phyloP scores from a whole-genome alignment of 176 grass and related monocot genomes.

The Hyparrhenia diplandra region DNA sequence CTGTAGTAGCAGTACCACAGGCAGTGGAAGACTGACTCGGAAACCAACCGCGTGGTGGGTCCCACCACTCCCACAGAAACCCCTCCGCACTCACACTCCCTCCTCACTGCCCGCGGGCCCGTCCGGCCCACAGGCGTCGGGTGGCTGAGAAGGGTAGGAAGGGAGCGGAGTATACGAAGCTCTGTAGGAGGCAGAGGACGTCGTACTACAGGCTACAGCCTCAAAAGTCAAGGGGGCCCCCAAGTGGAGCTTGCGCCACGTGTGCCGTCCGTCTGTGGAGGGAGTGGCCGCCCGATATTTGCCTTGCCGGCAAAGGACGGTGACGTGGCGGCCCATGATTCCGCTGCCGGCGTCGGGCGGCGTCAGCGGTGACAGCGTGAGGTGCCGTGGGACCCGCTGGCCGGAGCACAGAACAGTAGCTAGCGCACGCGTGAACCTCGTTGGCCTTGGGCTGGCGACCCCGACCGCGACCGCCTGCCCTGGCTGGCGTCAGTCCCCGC shows the following conservation, averaged over 20 bases:
- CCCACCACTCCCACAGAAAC: background rate
- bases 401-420: background rate
- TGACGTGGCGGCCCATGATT: slow-evolving; percentile 12
- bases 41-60: slow-evolving; percentile 7
- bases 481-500: no score
- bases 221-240: background rate
- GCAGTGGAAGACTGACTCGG: slow-evolving; percentile 56
- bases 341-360: background rate
- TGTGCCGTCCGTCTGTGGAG: background rate
- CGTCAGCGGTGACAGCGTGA: slow-evolving; percentile 30
- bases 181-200: no score
- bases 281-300: no score
- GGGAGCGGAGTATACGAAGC: no score
- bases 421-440: slow-evolving; percentile 37
- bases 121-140: no score
- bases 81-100: fast-evolving
- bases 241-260: background rate
- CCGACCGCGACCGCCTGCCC: no score
- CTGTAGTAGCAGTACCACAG: background rate
- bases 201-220: no score
- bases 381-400: background rate
- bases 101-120: background rate
- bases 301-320: background rate
- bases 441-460: background rate
- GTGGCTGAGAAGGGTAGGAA: no score